Conservation (phyloP, 2,329 filamentous ascomycete species). For the Calonectria pauciramosa region DNA sequence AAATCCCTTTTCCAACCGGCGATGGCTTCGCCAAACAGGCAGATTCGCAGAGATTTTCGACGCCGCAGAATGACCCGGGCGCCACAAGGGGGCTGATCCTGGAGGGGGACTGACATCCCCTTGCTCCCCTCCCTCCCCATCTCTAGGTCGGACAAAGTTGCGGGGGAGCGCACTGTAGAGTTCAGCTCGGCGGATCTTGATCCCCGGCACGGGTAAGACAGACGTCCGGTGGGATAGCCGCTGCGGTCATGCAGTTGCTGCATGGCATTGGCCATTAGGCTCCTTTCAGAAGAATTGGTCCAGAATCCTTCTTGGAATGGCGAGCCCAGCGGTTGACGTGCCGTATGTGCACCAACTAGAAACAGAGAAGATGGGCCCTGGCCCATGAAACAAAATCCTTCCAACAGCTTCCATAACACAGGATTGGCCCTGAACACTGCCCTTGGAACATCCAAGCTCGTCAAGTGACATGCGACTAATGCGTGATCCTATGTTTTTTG, state of each 20-base stretch:
- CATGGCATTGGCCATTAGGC: neutral
- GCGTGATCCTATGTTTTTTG: slow-evolving; percentile 1
- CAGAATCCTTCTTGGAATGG: neutral
- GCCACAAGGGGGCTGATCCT: neutral
- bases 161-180: neutral
- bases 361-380: neutral
- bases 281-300: neutral
- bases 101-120: neutral
- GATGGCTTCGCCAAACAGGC: slow-evolving; percentile 10
- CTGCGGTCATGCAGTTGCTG: neutral
- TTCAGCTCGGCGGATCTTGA: slow-evolving; percentile 11
- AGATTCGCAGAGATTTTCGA: neutral
- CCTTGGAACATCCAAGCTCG: neutral
- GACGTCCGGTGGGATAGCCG: neutral
- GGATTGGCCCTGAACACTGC: neutral
- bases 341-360: neutral
- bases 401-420: neutral
- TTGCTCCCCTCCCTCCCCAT: neutral
- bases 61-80: neutral
- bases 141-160: slow-evolving; percentile 2
- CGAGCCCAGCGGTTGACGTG: neutral
- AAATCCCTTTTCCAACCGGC: neutral
- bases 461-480: slow-evolving; percentile 8
- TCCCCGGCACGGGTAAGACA: slow-evolving; percentile 9
- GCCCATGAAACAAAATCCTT: neutral